Evolutionary conservation across 768 basidiomycete genomes (phyloP).

Genomic region (Rossbeevera mucosa): DNA sequence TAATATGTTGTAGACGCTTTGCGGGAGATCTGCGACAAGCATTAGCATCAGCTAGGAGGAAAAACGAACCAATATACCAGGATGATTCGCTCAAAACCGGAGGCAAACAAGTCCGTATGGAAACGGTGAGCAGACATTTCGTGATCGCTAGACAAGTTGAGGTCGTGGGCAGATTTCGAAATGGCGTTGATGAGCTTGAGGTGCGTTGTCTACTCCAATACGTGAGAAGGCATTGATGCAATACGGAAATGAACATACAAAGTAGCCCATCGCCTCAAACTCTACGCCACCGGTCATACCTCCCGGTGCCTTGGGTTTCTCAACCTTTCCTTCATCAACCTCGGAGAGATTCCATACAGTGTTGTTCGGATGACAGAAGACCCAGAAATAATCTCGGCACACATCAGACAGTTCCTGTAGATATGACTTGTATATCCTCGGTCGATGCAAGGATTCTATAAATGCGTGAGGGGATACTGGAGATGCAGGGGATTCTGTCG

Average conservation of each 20-base stretch:
- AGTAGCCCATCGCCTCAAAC: conserved; percentile 93
- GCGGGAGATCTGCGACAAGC: conserved; percentile 66
- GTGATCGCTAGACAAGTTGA: conserved; percentile 62
- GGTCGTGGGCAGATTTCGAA: conserved; percentile 56
- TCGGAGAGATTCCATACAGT: conserved; percentile 83
- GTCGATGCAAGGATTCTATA: conserved; percentile 64
- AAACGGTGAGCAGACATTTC: conserved; percentile 77
- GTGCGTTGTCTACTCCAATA: conserved; percentile 66
- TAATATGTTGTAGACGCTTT: conserved; percentile 96
- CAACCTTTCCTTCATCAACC: conserved; percentile 79
- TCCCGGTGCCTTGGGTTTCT: conserved; percentile 89
- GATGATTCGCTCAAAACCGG: conserved; percentile 87
- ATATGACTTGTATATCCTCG: conserved; percentile 77
- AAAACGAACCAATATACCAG: conserved; percentile 50
- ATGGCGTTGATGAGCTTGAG: conserved; percentile 83
- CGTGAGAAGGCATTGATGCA: conserved; percentile 8
- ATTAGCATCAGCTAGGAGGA: background rate
- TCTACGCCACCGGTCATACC: conserved; percentile 99
- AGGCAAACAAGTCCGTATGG: conserved; percentile 83
- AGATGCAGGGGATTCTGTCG: conserved; percentile 54
- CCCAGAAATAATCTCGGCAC: conserved; percentile 93
- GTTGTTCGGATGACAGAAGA: conserved; percentile 95
- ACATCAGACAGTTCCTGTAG: conserved; percentile 82
- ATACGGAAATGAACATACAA: conserved; percentile 51
- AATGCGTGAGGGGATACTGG: conserved; percentile 76